Evolutionary conservation across 441 rosid species (phyloP).

Genomic region (Manihot esculenta): DNA sequence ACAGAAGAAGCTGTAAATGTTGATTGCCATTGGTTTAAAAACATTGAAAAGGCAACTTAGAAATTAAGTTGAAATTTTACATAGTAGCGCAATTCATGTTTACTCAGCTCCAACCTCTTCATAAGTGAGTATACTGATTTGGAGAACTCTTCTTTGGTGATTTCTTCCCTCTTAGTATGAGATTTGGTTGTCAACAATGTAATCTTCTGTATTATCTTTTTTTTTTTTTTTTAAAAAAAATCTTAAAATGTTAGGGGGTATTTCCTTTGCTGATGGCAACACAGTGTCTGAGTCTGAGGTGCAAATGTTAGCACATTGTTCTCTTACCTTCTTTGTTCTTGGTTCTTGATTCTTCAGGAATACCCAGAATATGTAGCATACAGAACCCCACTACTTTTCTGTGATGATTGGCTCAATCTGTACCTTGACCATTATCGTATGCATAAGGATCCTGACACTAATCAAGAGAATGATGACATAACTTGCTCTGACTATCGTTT

Average conservation of each 20-base stretch:
- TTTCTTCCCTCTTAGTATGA: not conserved
- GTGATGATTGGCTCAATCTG: conserved; percentile 92
- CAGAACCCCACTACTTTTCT: conserved; percentile 57
- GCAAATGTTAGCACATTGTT: conserved; percentile 15
- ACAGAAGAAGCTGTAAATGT: not conserved
- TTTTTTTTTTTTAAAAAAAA: not conserved
- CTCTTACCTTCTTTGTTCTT: conserved; percentile 25
- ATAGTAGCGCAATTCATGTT: not conserved
- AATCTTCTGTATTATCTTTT: not conserved
- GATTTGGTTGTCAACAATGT: not conserved
- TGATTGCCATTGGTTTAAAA: not conserved
- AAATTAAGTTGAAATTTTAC: not conserved
- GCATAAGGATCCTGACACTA: conserved; percentile 55
- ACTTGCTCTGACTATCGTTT: conserved; percentile 94
- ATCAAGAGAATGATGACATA: conserved; percentile 56
- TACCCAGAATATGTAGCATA: conserved; percentile 81
- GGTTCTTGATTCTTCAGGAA: conserved; percentile 60
- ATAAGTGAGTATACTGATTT: not conserved
- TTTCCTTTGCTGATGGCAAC: not conserved
- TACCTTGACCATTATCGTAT: conserved; percentile 71
- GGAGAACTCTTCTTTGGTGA: not conserved
- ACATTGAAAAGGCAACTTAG: not conserved
- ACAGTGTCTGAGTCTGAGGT: conserved; percentile 4
- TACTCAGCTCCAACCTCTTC: not conserved
- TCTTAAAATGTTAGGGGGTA: not conserved